Conservation (phyloP, 148 eudicot species). For the Vaccinium corymbosum region DNA sequence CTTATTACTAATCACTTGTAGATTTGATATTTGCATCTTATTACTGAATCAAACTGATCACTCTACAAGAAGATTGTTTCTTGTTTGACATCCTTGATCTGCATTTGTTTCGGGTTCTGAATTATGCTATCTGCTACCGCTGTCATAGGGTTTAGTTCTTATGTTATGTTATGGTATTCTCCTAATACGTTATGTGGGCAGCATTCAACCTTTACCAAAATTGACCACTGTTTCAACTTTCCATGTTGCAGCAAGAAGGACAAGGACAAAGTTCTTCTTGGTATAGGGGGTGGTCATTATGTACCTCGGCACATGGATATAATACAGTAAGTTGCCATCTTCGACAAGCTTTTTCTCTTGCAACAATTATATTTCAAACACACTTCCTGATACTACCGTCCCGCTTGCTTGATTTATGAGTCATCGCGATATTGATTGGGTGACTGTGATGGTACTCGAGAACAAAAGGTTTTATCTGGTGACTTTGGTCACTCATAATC, state of each 20-base stretch:
- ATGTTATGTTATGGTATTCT: neutral
- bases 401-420: neutral
- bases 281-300: constrained; percentile 81
- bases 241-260: constrained; percentile 38
- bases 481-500: neutral
- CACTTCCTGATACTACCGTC: neutral
- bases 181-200: neutral
- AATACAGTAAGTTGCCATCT: constrained; percentile 40
- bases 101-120: neutral
- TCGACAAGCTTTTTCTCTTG: constrained; percentile 3
- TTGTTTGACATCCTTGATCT: neutral
- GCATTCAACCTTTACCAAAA: neutral
- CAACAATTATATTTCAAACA: neutral
- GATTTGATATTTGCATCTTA: neutral
- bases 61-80: neutral
- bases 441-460: neutral
- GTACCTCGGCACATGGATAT: constrained; percentile 81
- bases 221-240: constrained; percentile 10
- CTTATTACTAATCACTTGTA: neutral
- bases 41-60: neutral
- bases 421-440: neutral
- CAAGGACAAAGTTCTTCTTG: constrained; percentile 53
- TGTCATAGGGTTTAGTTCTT: neutral
- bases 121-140: neutral
- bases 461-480: neutral